Evolutionary conservation across 257 asterid species (phyloP).

Genomic region (Solanum medicagineum): DNA sequence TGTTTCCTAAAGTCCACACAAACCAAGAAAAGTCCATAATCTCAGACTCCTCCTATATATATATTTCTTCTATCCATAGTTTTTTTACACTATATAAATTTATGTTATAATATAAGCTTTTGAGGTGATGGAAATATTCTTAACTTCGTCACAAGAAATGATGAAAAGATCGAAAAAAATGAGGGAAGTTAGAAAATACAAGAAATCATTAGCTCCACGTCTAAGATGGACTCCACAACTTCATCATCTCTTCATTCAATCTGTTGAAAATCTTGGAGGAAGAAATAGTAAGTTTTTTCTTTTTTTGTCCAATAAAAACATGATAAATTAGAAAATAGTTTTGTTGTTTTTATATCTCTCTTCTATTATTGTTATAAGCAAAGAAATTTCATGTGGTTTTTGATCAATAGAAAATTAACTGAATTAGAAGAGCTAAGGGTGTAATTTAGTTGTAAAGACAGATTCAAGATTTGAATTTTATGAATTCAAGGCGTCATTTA

Average conservation of each 20-base stretch:
- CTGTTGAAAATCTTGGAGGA: conserved; percentile 22
- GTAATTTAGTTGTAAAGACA: neutral
- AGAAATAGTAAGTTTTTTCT: conserved; percentile 14
- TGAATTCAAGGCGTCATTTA: neutral
- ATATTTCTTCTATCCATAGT: too few relatives aligned
- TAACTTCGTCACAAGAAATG: neutral
- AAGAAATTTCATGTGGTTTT: neutral
- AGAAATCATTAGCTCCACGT: conserved; percentile 17
- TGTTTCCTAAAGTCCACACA: conserved; percentile 4
- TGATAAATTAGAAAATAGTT: neutral
- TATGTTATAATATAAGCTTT: neutral
- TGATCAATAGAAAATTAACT: neutral
- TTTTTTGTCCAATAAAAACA: neutral
- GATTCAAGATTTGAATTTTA: neutral
- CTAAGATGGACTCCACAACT: conserved; percentile 29
- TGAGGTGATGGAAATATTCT: neutral
- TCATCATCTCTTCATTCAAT: conserved; percentile 17
- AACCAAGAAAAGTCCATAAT: conserved; percentile 5
- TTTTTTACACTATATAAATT: neutral
- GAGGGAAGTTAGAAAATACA: conserved; percentile 10
- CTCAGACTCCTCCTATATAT: neutral
- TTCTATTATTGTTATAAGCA: neutral
- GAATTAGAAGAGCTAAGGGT: neutral
- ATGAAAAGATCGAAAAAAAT: neutral
- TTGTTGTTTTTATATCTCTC: neutral